Percentiles rank a stretch among this genome's conserved stretches.
Evolutionary conservation across 345 rosid species (phyloP).

Genomic region (Atalantia buxifolia): DNA sequence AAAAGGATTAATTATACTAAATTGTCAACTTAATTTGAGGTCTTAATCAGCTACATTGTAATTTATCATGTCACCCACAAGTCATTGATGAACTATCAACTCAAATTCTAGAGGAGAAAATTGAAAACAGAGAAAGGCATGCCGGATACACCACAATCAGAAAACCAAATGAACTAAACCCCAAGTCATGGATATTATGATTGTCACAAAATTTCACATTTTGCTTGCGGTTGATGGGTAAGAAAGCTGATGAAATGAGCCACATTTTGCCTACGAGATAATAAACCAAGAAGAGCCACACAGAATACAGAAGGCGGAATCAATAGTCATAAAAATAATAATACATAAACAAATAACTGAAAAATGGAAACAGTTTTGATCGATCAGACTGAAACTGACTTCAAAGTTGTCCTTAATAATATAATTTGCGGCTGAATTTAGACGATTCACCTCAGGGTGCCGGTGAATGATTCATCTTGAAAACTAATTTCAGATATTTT

Average conservation of each 20-base stretch:
- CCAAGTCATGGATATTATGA: slow-evolving; percentile 22
- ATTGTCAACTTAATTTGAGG: not conserved
- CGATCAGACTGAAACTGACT: slow-evolving; percentile 8
- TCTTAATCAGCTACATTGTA: slow-evolving; percentile 9
- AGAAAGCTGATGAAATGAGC: slow-evolving; percentile 15
- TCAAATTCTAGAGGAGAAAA: slow-evolving; percentile 1
- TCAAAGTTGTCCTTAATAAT: not conserved
- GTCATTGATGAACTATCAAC: not conserved
- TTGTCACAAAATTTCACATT: slow-evolving; percentile 24
- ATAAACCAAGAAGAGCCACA: slow-evolving; percentile 5
- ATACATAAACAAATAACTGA: not conserved
- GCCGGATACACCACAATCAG: slow-evolving; percentile 5
- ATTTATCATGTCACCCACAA: not conserved
- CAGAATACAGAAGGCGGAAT: not conserved
- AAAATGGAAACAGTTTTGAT: not conserved
- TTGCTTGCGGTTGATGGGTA: not conserved
- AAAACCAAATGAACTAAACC: not conserved
- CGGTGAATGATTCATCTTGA: slow-evolving; percentile 8
- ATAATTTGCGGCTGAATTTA: not conserved
- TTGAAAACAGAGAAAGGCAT: not conserved
- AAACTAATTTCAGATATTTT: slow-evolving; percentile 16
- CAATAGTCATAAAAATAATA: not conserved
- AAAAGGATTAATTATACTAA: slow-evolving; percentile 4
- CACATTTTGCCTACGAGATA: slow-evolving; percentile 25
- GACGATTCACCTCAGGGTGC: slow-evolving; percentile 10